Evolutionary conservation across 176 grass and related monocot species (phyloP), one percentile per base, ranked within the genome.

Genomic region (Aechmea fasciata): DNA sequence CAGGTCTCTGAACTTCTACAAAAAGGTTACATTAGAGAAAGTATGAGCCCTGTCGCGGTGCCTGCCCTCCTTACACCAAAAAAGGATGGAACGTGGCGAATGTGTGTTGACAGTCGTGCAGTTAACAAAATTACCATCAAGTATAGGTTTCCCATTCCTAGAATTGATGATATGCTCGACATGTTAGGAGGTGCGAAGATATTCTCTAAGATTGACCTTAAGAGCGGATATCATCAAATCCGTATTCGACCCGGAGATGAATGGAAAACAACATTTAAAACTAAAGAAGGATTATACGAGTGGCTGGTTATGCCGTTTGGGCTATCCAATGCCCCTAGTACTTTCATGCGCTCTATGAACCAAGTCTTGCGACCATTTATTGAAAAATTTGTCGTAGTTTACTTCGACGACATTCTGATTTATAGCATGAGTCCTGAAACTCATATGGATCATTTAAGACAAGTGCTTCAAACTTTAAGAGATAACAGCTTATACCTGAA

Each of bases 61-160:
- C 63, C 63, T 28, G 9, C 18, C 13, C n/a, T 65, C 13, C n/a
- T 65, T 14, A 24, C 10, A 29, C 65, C 65, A 8, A 67, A 67
- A n/a, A 67, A 67, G 2, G 13, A 48, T 67, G 29, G 65, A 14
- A n/a, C 11, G 1, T 67, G 3, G 0, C 23, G 10, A 7, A 68
- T 68, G 26, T 19, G 0, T 49, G 29, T 33, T 47, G 41, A 68
- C 11, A 68, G 41, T 49, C 13, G 12, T 10, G 3, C 3, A 15
- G 18, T 68, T 2, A 68, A 68, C 65, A 68, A 68, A 7, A 50
- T 68, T 10, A 68, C 65, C 17, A 49, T 68, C 33, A 68, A 68
- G 11, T 48, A 23, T 23, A 23, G 22, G 22, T 23, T 23, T 23
- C 22, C 22, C 22, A 23, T 23, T 23, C 22, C 22, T 5, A 15